phyloP scores from a whole-genome alignment of 306 rosid species.

The Pterocarpus santalinus region DNA sequence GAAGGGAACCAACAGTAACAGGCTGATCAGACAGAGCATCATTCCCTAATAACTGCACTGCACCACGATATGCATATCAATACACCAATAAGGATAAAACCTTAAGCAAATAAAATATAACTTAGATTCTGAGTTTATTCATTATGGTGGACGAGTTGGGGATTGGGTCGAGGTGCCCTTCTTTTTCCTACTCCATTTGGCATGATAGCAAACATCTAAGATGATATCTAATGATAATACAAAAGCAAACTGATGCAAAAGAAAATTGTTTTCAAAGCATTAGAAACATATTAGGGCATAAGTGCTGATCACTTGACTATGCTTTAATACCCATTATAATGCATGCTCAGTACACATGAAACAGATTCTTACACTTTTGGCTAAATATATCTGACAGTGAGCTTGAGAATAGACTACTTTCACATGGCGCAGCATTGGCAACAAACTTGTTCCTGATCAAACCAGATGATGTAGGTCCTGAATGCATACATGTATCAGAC shows the following conservation, averaged over 20 bases:
- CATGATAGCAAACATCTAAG: conserved; percentile 14
- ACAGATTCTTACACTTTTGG: conserved; percentile 64
- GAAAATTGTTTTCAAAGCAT: conserved; percentile 21
- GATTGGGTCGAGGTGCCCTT: neutral
- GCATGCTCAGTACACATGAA: conserved; percentile 17
- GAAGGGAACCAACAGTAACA: conserved; percentile 45
- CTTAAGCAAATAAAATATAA: conserved; percentile 12
- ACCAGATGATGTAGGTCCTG: conserved; percentile 58
- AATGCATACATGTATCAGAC: conserved; percentile 52
- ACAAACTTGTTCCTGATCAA: conserved; percentile 53
- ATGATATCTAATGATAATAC: conserved; percentile 4
- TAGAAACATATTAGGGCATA: neutral
- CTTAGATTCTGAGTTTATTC: neutral
- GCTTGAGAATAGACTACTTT: conserved; percentile 77
- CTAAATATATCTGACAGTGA: conserved; percentile 70
- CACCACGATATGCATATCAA: conserved; percentile 44
- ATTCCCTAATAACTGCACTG: conserved; percentile 65
- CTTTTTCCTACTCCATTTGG: neutral
- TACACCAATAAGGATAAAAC: conserved; percentile 15
- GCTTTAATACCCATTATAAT: conserved; percentile 16
- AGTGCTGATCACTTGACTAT: conserved; percentile 25
- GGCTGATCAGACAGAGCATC: conserved; percentile 50
- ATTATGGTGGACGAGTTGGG: neutral
- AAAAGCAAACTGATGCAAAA: conserved; percentile 27
- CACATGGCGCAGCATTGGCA: conserved; percentile 53